Evolutionary conservation across 257 asterid genomes (phyloP).

Genomic region (Gynochthodes officinalis): DNA sequence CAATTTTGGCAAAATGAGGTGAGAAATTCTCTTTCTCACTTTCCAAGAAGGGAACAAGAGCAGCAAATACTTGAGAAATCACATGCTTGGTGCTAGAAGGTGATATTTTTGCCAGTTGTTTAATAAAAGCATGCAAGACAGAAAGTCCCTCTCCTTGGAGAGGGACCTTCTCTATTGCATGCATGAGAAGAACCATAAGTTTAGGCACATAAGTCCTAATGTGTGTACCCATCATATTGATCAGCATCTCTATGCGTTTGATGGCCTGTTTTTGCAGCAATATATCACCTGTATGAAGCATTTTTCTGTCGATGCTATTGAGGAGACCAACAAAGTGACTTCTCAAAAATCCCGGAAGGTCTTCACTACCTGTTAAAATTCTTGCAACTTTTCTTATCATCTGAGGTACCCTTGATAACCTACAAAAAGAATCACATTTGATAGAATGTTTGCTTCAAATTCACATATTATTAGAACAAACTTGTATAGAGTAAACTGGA

Average conservation of each 20-base stretch:
- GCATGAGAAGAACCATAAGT: slow-evolving; percentile 99
- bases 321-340: slow-evolving; percentile 83
- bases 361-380: slow-evolving; percentile 71
- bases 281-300: slow-evolving; percentile 77
- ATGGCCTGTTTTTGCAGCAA: slow-evolving; percentile 84
- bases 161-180: slow-evolving; percentile 73
- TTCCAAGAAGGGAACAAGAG: slow-evolving; percentile 88
- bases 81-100: slow-evolving; percentile 89
- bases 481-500: background rate
- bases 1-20: slow-evolving; percentile 54
- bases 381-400: slow-evolving; percentile 77
- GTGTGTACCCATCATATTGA: slow-evolving; percentile 83
- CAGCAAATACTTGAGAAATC: slow-evolving; percentile 97
- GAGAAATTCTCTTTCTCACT: slow-evolving; percentile 59
- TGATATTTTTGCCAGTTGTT: slow-evolving; percentile 70
- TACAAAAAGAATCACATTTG: slow-evolving; percentile 27
- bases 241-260: slow-evolving; percentile 80
- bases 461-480: background rate
- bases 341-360: slow-evolving; percentile 83
- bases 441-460: slow-evolving; percentile 2
- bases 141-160: slow-evolving; percentile 85
- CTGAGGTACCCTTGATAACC: slow-evolving; percentile 80
- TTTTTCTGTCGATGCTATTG: slow-evolving; percentile 84
- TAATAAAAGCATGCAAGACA: slow-evolving; percentile 74
- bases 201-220: slow-evolving; percentile 89